phyloP scores from a whole-genome alignment of 371 early-diverging fungal genomes.

The Polyrhizophydium stewartii region DNA sequence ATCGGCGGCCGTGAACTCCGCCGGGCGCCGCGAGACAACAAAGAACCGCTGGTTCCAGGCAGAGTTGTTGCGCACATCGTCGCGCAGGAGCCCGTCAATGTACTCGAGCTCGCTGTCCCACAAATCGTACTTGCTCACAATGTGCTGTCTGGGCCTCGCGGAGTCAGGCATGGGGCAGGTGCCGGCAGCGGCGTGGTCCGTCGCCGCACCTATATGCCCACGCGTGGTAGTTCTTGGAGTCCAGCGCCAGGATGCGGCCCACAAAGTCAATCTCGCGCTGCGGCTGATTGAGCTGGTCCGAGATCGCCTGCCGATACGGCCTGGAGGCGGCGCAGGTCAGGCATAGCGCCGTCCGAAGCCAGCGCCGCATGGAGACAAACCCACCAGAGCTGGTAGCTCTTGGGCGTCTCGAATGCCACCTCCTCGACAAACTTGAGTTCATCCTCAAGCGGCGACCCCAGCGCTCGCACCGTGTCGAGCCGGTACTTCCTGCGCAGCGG shows the following conservation, averaged over 20 bases:
- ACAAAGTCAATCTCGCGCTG: conserved; percentile 64
- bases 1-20: conserved; percentile 29
- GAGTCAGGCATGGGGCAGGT: no score
- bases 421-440: conserved; percentile 76
- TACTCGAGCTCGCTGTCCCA: conserved; percentile 77
- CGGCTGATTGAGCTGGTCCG: conserved; percentile 55
- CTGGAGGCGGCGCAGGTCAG: conserved; percentile 26
- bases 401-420: conserved; percentile 72
- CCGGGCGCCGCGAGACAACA: conserved; percentile 48
- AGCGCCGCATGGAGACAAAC: neutral
- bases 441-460: conserved; percentile 53
- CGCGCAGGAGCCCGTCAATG: conserved; percentile 60
- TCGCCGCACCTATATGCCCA: conserved; percentile 78
- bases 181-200: neutral
- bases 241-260: conserved; percentile 62
- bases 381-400: conserved; percentile 94
- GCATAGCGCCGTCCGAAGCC: no score
- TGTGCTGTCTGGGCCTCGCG: conserved; percentile 76
- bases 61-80: conserved; percentile 93
- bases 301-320: conserved; percentile 86
- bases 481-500: conserved; percentile 87
- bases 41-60: conserved; percentile 97
- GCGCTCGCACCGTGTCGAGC: conserved; percentile 64
- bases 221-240: conserved; percentile 97
- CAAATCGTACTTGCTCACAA: conserved; percentile 66